Conservation (phyloP, 495 filamentous ascomycete genomes). For the Lepidopterella palustris region DNA sequence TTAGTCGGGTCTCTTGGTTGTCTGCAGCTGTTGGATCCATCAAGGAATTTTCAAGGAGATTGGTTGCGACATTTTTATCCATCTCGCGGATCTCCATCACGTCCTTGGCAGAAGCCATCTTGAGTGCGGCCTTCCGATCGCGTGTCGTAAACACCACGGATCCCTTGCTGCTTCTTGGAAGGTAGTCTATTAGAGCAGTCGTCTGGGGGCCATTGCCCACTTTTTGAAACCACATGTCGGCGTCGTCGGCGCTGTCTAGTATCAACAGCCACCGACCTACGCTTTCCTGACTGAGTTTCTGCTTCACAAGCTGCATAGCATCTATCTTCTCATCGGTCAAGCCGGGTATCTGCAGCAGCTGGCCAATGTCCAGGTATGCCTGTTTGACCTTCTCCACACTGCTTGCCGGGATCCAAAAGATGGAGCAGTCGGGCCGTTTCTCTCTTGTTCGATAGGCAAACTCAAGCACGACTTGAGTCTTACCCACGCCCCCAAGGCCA, state of each 20-base stretch:
- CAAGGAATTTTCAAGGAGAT: constrained; percentile 13
- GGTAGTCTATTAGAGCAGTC: constrained; percentile 8
- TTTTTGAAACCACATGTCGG: constrained; percentile 8
- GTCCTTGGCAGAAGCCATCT: constrained; percentile 8
- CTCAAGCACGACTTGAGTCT: constrained; percentile 22
- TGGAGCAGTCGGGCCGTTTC: constrained; percentile 7
- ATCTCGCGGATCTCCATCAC: constrained; percentile 21
- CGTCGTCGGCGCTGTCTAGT: constrained; percentile 27
- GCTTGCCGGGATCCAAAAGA: constrained; percentile 18
- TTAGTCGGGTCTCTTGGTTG: background rate
- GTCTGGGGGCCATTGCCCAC: background rate
- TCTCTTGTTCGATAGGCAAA: constrained; percentile 12
- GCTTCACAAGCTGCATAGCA: constrained; percentile 11
- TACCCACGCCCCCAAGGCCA: constrained; percentile 20
- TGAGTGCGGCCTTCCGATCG: constrained; percentile 10
- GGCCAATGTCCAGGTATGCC: constrained; percentile 8
- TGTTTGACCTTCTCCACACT: constrained; percentile 22
- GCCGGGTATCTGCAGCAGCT: constrained; percentile 8
- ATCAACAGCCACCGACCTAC: constrained; percentile 15
- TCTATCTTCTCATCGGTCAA: constrained; percentile 13
- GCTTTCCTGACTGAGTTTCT: constrained; percentile 7
- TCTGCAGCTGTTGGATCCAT: background rate
- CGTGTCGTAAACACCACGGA: constrained; percentile 30
- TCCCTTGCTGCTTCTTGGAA: constrained; percentile 20
- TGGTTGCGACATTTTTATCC: constrained; percentile 5